Evolutionary conservation across 345 rosid species (phyloP), one percentile per base, ranked within the genome.

Genomic region (Corchorus olitorius): DNA sequence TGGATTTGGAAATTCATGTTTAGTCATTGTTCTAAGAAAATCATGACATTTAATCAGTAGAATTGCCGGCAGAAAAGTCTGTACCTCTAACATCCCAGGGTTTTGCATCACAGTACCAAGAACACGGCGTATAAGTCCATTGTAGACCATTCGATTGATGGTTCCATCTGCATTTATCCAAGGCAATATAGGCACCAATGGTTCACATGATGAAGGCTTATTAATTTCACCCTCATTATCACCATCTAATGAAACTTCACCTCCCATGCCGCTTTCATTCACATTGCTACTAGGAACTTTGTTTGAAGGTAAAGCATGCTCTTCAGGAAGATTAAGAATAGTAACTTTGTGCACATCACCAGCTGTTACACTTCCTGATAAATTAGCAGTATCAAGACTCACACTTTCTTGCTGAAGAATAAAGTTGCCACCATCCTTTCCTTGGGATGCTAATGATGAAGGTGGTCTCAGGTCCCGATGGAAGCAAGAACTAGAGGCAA

Each of bases 81-180:
- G 58, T 93, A 93, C 99, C 97, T 93, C 94, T 73, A 85, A 79
- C 75, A 92, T 89, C 63, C 97, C 98, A 75, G 98, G 97, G 84
- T 89, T 88, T 84, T 87, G 94, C 98, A 93, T 87, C 83, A 92
- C 94, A 6, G 83, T 88, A 20, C 98, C 98, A 80, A 96, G 89
- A 82, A 91, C 83, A 70, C 91, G 93, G 45, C 97, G 97, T 43
- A 89, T 45, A 67, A 96, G 94, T 77, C 97, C 99, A 82, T 83
- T 79, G 77, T 87, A 92, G 56, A 93, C 91, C 59, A 70, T 65
- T 63, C 65, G 87, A 78, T 96, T 96, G 79, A 87, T 76, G 46
- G 92, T 88, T 70, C 97, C 97, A 85, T 96, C 93, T 74, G 93
- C 98, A 81, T 93, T 93, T 72, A 93, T 80, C 99, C 99, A 96